Percentiles rank a stretch among this genome's conserved stretches.
phyloP scores from a whole-genome alignment of 208 protist species.

The Trypanosomatidae sp. region DNA sequence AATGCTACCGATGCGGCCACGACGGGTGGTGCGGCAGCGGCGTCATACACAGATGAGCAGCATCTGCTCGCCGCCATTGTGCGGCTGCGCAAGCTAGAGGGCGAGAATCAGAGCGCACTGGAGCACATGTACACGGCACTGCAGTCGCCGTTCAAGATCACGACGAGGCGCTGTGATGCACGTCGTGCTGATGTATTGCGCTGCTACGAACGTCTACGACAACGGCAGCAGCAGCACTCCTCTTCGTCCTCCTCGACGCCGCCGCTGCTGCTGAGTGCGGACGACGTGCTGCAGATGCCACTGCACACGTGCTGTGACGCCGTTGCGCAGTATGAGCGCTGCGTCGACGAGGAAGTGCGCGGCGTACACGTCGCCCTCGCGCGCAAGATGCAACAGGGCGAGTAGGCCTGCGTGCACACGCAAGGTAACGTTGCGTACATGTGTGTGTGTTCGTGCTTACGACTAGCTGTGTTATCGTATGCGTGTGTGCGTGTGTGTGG shows the following conservation, averaged over 20 bases:
- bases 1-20: not conserved
- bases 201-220: constrained; percentile 34
- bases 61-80: constrained; percentile 39
- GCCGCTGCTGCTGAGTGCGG: constrained; percentile 26
- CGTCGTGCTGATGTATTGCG: constrained; percentile 22
- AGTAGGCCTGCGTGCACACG: too few relatives aligned
- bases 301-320: constrained; percentile 43
- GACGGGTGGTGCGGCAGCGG: not conserved
- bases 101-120: constrained; percentile 27
- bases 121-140: constrained; percentile 43
- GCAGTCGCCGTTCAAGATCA: constrained; percentile 58
- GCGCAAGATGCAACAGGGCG: too few relatives aligned
- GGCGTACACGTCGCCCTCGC: too few relatives aligned
- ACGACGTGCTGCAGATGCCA: constrained; percentile 4
- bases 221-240: not conserved
- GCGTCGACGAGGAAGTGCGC: constrained; percentile 43
- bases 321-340: constrained; percentile 30
- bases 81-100: constrained; percentile 51
- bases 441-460: too few relatives aligned
- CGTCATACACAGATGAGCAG: constrained; percentile 41
- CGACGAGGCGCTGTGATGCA: constrained; percentile 47
- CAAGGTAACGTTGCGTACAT: too few relatives aligned
- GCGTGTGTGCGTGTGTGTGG: too few relatives aligned
- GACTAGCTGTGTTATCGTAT: too few relatives aligned
- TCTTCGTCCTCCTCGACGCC: not conserved